Conservation (phyloP, 1,284 basidiomycete genomes). For the Moniliophthora roreri region DNA sequence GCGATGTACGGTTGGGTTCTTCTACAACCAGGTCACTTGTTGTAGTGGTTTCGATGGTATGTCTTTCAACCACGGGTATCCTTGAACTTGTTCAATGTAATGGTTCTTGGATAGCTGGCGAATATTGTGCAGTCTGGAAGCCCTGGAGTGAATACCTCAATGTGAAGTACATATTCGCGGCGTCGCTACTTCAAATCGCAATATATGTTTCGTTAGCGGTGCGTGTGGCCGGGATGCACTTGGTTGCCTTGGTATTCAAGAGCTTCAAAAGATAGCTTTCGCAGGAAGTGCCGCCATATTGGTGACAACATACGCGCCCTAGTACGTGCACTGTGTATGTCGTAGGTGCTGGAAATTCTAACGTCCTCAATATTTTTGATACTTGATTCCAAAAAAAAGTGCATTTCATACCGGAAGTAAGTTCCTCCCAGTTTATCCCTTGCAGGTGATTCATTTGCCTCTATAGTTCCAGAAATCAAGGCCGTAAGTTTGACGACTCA, state of each 20-base stretch:
- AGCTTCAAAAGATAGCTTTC: constrained; percentile 49
- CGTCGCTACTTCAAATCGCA: constrained; percentile 61
- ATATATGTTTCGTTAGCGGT: constrained; percentile 66
- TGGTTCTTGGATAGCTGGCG: constrained; percentile 49
- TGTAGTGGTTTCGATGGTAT: constrained; percentile 73
- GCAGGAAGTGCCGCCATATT: constrained; percentile 65
- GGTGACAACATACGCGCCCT: constrained; percentile 67
- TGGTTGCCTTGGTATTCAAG: constrained; percentile 5
- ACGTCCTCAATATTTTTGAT: too few relatives aligned
- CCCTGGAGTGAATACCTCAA: constrained; percentile 65
- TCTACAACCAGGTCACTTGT: constrained; percentile 73
- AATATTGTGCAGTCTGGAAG: constrained; percentile 70
- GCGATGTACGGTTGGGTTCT: constrained; percentile 67
- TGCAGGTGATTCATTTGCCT: constrained; percentile 5
- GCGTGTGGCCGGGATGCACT: constrained; percentile 23
- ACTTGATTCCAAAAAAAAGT: too few relatives aligned
- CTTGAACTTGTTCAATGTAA: constrained; percentile 5
- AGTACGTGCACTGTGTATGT: constrained; percentile 41
- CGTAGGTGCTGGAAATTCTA: not conserved
- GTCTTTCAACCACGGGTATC: constrained; percentile 30
- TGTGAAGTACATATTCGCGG: constrained; percentile 52
- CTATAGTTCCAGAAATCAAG: constrained; percentile 73
- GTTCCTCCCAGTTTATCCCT: constrained; percentile 24
- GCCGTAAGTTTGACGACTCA: constrained; percentile 43
- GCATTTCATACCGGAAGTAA: constrained; percentile 80